Evolutionary conservation across 768 basidiomycete genomes (phyloP).

Genomic region (Mycena metata): DNA sequence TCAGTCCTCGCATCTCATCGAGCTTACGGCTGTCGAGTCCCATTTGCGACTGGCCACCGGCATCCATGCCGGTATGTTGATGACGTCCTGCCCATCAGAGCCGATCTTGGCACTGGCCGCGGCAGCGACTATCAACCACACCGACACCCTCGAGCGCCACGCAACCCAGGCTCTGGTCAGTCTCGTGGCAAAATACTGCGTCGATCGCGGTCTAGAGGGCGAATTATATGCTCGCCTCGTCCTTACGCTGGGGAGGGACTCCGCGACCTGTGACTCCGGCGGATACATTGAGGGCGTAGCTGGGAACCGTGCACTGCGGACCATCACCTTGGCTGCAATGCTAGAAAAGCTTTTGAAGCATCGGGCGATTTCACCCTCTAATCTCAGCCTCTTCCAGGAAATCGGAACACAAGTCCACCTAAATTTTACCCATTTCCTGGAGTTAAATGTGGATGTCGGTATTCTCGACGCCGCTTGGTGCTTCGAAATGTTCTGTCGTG

Average conservation of each 20-base stretch:
- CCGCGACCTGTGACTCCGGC: too few species aligned
- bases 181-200: neutral
- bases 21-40: neutral
- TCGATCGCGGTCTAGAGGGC: slow-evolving; percentile 13
- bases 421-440: slow-evolving; percentile 8
- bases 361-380: neutral
- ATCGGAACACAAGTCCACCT: neutral
- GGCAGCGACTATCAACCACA: neutral
- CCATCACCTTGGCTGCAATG: neutral
- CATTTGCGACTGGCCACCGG: slow-evolving; percentile 8
- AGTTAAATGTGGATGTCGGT: neutral
- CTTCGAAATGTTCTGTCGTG: slow-evolving; percentile 15
- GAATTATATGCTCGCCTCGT: slow-evolving; percentile 4
- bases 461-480: slow-evolving; percentile 12
- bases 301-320: neutral
- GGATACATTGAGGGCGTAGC: too few species aligned
- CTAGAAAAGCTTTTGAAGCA: neutral
- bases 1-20: neutral
- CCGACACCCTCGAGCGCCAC: neutral
- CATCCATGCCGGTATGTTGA: slow-evolving; percentile 6
- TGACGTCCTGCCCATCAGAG: slow-evolving; percentile 10
- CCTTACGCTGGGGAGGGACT: slow-evolving; percentile 2
- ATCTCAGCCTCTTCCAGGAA: neutral
- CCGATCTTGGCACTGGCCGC: slow-evolving; percentile 7
- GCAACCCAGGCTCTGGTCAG: neutral